Percentiles rank a stretch among this genome's conserved stretches.
These are phyloP conservation scores for Heritiera littoralis DNA, from an alignment of 345 rosid genomes.

Conservation along the genomic window DNA sequence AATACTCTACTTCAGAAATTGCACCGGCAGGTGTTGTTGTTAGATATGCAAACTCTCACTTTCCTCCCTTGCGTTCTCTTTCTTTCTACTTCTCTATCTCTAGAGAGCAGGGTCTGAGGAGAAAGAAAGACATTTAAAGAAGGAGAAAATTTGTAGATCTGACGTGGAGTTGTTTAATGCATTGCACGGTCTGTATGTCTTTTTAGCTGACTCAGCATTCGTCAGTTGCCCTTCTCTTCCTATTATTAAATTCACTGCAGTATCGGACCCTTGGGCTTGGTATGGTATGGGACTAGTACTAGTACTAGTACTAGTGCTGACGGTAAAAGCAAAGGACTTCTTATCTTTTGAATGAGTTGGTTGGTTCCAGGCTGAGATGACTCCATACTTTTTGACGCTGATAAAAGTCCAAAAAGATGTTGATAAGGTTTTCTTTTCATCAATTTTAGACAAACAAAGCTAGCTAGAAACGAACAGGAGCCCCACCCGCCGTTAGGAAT, in stretches of 20 bases:
- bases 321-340: neutral
- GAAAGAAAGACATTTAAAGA: no score
- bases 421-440: conserved; percentile 22
- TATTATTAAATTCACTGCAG: neutral
- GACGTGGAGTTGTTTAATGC: conserved; percentile 38
- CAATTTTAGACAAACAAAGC: no score
- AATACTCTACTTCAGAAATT: neutral
- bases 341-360: neutral
- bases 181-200: conserved; percentile 22
- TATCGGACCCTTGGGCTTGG: neutral
- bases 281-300: neutral
- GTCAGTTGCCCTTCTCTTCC: conserved; percentile 20
- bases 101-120: neutral
- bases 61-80: no score
- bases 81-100: neutral
- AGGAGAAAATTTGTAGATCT: neutral
- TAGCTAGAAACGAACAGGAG: neutral
- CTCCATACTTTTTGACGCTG: neutral
- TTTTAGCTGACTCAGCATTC: conserved; percentile 33
- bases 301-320: no score
- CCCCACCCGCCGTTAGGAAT: neutral
- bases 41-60: neutral
- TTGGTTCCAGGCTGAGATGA: neutral
- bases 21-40: neutral
- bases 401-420: conserved; percentile 16